Evolutionary conservation across 306 rosid species (phyloP).

Genomic region (Vigna angularis): DNA sequence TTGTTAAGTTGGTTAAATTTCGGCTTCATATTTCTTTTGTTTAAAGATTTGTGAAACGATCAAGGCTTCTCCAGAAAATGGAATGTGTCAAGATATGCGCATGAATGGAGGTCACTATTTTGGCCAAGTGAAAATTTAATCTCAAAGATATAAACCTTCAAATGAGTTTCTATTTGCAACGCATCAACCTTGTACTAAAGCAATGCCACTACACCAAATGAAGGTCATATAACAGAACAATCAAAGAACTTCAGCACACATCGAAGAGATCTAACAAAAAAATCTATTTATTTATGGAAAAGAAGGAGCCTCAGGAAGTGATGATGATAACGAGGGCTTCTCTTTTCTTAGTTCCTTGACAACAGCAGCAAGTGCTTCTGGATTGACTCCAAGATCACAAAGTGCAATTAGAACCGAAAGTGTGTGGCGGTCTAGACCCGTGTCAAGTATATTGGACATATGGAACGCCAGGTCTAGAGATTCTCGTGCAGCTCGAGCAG

Average conservation of each 20-base stretch:
- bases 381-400: conserved; percentile 82
- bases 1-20: too few relatives aligned
- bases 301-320: conserved; percentile 35
- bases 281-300: conserved; percentile 16
- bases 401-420: conserved; percentile 84
- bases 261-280: not conserved
- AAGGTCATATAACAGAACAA: not conserved
- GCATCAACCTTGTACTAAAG: not conserved
- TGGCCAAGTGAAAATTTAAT: not conserved
- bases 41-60: not conserved
- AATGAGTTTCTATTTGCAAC: not conserved
- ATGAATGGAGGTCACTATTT: not conserved
- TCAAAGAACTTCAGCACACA: conserved; percentile 20
- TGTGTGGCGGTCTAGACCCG: conserved; percentile 76
- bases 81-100: not conserved
- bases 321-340: conserved; percentile 39
- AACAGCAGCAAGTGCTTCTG: conserved; percentile 77
- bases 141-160: not conserved
- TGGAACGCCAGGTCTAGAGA: conserved; percentile 81
- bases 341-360: conserved; percentile 71
- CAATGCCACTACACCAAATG: not conserved
- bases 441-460: conserved; percentile 71
- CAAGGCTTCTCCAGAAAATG: not conserved
- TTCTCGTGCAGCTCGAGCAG: conserved; percentile 70
- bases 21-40: too few relatives aligned